A percentile compares a stretch with the other conserved stretches of the same genome.
These are phyloP conservation scores for Phialophora verrucosa DNA, from an alignment of 2,329 filamentous ascomycete species.

Conservation along the genomic window DNA sequence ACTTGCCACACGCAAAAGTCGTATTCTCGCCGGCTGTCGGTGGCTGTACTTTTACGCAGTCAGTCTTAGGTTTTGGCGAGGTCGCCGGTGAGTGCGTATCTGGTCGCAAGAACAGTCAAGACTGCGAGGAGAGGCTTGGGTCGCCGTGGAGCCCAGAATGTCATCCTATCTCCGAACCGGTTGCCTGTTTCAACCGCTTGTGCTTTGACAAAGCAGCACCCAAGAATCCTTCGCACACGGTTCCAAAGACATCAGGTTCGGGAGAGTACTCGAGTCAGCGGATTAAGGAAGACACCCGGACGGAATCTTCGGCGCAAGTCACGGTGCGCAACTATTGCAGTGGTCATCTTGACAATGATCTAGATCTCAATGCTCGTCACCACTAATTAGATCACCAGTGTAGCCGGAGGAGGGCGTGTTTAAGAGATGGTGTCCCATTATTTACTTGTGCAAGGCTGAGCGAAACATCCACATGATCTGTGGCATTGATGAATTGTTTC, in stretches of 20 bases:
- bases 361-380: not conserved
- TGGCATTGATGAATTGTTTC: not conserved
- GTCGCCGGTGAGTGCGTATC: not conserved
- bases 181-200: not conserved
- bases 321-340: not conserved
- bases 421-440: not conserved
- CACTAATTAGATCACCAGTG: not conserved
- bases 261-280: not conserved
- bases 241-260: not conserved
- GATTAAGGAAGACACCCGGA: not conserved
- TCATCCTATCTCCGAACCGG: not conserved
- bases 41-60: not conserved
- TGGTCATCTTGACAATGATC: not conserved
- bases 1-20: not conserved
- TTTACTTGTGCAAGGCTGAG: not conserved
- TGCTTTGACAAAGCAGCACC: not conserved
- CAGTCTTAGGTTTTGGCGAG: not conserved
- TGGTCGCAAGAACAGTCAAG: not conserved
- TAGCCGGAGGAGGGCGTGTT: not conserved
- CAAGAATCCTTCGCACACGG: not conserved
- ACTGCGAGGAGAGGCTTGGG: not conserved
- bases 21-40: not conserved
- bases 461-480: not conserved
- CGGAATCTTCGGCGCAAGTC: no score
- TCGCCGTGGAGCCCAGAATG: not conserved